Evolutionary conservation across 1,284 basidiomycete species (phyloP), one percentile per base, ranked within the genome.

Genomic region (Leucoagaricus sp.): DNA sequence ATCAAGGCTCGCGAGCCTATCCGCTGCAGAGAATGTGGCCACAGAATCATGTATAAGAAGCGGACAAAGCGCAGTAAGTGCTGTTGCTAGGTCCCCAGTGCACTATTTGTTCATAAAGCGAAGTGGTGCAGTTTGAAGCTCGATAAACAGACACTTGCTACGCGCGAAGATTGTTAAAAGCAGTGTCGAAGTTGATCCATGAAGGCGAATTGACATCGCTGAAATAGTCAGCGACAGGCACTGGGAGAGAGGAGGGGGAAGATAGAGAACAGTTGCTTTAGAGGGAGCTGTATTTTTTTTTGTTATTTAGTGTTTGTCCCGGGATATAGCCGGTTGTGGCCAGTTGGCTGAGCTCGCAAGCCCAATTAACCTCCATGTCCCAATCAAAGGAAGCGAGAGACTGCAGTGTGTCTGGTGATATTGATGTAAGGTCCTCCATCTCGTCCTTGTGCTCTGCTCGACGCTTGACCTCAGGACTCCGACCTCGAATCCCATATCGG

Each of bases 21-120:
- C 65, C 89, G 96, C 57, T 99, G 96, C 76, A 84, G 92, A 65
- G 95, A 98, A 72, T 99, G 96, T 69, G 96, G 96, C 2, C 96
- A 98, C 73, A 87, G 96, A 61, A 96, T 99, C 72, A 97, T 99
- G 94, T 98, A 98, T 80, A 99, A 99, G 79, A 97, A 97, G 75
- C 80, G 96, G 65, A 98, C 96, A 19, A 93, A 87, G 70, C 82
- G 94, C 79, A 97, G 96, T 98, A 70, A 71, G 93, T 86, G 58
- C 25, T 25, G 51, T 52, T 9, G 19, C 44, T 29, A 41, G 33
- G 9, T 6, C 48, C 41, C 12, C 46, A 21, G 23, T 38, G 51
- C 12, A 58, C 60, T 56, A 40, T 44, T 45, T 63, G 57, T 59
- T 53, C 52, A 60, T 59, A 28, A 59, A 62, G 58, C 44, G 51